phyloP scores from a whole-genome alignment of 2,329 filamentous ascomycete genomes.

The Ophiostoma quercus region DNA sequence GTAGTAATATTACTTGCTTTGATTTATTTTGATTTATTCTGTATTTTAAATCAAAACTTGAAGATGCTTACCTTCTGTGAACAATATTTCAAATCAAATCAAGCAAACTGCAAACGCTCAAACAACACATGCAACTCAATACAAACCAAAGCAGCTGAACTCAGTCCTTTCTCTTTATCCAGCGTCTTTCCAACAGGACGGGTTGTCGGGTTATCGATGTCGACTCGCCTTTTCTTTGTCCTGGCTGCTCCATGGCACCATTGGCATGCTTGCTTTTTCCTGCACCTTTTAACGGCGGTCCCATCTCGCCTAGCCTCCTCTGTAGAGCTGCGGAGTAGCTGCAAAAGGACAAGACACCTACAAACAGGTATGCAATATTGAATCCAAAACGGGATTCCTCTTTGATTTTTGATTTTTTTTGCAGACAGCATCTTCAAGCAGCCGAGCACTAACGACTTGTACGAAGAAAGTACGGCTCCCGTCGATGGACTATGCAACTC shows the following conservation, averaged over 20 bases:
- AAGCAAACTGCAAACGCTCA: too few species aligned
- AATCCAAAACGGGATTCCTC: neutral
- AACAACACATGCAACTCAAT: too few species aligned
- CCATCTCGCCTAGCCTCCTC: neutral
- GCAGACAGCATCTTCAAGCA: too few species aligned
- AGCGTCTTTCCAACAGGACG: neutral
- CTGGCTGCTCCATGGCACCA: too few species aligned
- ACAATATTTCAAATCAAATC: too few species aligned
- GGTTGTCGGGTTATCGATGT: neutral
- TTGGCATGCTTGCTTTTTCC: constrained; percentile 4
- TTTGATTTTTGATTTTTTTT: neutral
- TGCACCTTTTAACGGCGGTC: neutral
- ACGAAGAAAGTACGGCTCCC: neutral
- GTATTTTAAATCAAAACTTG: too few species aligned
- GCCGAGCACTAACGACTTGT: too few species aligned
- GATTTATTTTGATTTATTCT: neutral
- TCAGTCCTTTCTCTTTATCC: neutral
- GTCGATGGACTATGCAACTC: neutral
- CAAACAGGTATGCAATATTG: neutral
- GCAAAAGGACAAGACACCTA: neutral
- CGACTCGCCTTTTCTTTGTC: neutral
- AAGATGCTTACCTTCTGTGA: too few species aligned
- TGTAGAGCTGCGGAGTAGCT: neutral
- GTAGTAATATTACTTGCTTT: neutral
- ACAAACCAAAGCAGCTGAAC: neutral